Evolutionary conservation across 768 basidiomycete species (phyloP), one percentile per base, ranked within the genome.

Genomic region (Myochromella boudieri): DNA sequence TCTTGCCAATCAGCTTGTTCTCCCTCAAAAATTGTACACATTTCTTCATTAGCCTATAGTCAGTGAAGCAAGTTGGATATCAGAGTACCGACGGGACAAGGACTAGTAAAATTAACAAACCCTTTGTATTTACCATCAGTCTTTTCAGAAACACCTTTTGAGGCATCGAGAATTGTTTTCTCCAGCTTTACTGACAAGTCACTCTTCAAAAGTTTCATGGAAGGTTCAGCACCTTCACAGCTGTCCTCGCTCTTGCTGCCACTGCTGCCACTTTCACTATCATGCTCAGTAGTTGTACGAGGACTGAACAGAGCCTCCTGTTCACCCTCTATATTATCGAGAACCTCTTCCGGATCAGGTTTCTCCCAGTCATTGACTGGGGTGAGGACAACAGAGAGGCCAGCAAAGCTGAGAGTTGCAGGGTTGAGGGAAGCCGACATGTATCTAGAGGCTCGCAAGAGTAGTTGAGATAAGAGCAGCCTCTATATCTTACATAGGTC

Each of bases 131-230:
- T 58, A 0, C 45, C 38, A 44, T 64, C 56, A 3, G 63, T 67
- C n/a, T 53, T 49, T 15, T 68, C 60, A 1, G 58, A 56, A 20
- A 69, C 60, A 11, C 66, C 63, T 37, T 67, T 68, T 6, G 62
- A 64, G 1, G 61, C 62, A 26, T 41, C 39, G 7, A 4, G n/a
- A n/a, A n/a, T n/a, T n/a, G n/a, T n/a, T n/a, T n/a, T n/a, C n/a
- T n/a, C 8, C 62, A 37, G 8, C 3, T 4, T 15, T 4, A 3
- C 4, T 3, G 9, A 18, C 8, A 37, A 6, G 5, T 37, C 34
- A 9, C 17, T 15, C 34, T 18, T 37, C 6, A 5, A 15, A 33
- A 5, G 5, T 33, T 33, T 33, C 14, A 15, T 33, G 5, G 32
- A 14, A 12, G 32, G 32, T n/a, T 5, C 5, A 33, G 32, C n/a